Evolutionary conservation across 768 basidiomycete species (phyloP).

Genomic region (Lentinus tigrinus): DNA sequence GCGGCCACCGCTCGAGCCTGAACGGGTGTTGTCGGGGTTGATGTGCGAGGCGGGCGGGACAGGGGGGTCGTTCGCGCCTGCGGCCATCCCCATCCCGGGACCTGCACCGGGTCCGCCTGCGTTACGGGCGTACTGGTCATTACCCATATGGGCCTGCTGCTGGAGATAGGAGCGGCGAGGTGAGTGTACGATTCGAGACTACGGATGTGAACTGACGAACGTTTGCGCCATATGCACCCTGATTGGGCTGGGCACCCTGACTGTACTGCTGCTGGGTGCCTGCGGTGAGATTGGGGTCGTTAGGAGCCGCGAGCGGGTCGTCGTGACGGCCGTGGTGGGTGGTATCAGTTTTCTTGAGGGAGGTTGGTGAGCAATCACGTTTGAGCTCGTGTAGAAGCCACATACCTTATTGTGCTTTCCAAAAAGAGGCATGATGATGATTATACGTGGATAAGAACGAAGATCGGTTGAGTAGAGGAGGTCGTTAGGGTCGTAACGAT

Average conservation of each 20-base stretch:
- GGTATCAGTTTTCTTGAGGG: background rate
- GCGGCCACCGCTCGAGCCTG: constrained; percentile 31
- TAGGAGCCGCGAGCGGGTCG: background rate
- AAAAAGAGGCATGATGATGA: constrained; percentile 20
- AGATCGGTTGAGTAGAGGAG: background rate
- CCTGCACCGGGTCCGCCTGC: background rate
- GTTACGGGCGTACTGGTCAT: background rate
- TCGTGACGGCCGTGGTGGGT: background rate
- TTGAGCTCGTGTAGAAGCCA: background rate
- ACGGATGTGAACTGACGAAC: background rate
- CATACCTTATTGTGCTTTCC: constrained; percentile 21
- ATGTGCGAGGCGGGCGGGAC: constrained; percentile 22
- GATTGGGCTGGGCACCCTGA: background rate
- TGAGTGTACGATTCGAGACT: background rate
- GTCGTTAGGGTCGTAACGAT: background rate
- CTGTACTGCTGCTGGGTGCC: background rate
- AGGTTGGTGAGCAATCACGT: background rate
- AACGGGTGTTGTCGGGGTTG: constrained; percentile 10
- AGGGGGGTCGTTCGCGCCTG: constrained; percentile 6
- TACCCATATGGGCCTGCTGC: background rate
- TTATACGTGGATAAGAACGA: background rate
- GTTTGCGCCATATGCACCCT: background rate
- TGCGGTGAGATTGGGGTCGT: background rate
- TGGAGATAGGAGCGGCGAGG: background rate
- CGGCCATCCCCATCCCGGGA: no score